A percentile compares a stretch with the other conserved stretches of the same genome.
Conservation (phyloP, 768 basidiomycete species). For the Podaxis sp. region DNA sequence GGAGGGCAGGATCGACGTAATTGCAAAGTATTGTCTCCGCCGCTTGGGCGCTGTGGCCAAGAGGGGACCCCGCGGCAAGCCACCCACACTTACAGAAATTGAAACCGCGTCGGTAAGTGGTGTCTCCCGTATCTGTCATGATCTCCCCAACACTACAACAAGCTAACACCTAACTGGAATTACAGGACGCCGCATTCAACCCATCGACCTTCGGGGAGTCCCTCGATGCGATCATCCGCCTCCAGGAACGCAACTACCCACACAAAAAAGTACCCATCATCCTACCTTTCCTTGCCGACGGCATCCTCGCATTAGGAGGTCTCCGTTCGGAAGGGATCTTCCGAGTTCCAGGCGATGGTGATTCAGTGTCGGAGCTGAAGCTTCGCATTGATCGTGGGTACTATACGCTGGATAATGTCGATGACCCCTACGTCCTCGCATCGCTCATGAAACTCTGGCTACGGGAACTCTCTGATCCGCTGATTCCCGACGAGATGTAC, state of each 20-base stretch:
- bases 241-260: conserved; percentile 87
- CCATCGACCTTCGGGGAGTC: conserved; percentile 94
- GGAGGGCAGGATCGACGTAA: conserved; percentile 80
- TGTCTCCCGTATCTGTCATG: neutral
- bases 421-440: conserved; percentile 88
- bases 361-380: conserved; percentile 85
- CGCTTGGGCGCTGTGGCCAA: conserved; percentile 71
- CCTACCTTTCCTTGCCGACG: conserved; percentile 90
- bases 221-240: conserved; percentile 75
- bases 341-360: conserved; percentile 87
- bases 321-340: conserved; percentile 88
- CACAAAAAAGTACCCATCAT: conserved; percentile 86
- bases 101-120: conserved; percentile 79
- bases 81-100: conserved; percentile 81
- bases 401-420: conserved; percentile 85
- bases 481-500: conserved; percentile 89
- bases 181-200: conserved; percentile 88
- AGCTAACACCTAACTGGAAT: neutral
- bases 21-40: conserved; percentile 90
- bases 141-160: neutral
- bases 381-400: conserved; percentile 88
- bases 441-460: conserved; percentile 93
- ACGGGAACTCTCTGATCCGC: conserved; percentile 87
- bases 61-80: conserved; percentile 85
- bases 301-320: conserved; percentile 87